Percentiles rank a stretch among this genome's conserved stretches.
These are phyloP conservation scores for Vigna trinervia DNA, from an alignment of 306 rosid genomes.

Conservation along the genomic window DNA sequence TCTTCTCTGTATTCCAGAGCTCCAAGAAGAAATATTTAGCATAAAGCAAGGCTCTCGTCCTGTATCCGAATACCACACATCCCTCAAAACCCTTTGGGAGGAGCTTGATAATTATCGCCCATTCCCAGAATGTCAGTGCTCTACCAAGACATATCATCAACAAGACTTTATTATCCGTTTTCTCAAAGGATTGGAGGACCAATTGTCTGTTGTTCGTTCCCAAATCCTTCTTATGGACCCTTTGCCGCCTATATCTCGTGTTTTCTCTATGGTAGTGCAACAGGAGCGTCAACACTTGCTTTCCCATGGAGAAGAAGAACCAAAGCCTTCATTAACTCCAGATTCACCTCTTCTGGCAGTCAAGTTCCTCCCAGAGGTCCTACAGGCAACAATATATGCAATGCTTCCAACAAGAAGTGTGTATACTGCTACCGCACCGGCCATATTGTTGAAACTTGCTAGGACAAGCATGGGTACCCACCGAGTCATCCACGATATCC, in stretches of 20 bases:
- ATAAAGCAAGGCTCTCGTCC: background rate
- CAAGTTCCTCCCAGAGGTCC: too few relatives aligned
- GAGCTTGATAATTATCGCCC: background rate
- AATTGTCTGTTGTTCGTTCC: background rate
- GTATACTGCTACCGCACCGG: background rate
- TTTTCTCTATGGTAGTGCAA: background rate
- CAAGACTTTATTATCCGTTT: background rate
- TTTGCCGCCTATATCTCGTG: background rate
- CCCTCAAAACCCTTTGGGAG: background rate
- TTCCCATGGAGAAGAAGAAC: too few relatives aligned
- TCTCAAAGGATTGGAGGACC: background rate
- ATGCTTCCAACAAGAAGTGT: background rate
- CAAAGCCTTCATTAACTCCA: too few relatives aligned
- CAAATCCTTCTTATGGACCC: background rate
- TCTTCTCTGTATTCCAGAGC: background rate
- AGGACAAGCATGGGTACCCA: background rate
- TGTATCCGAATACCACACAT: background rate
- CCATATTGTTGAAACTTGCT: background rate
- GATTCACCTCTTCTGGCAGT: background rate
- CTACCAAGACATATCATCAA: background rate
- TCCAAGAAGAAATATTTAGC: background rate
- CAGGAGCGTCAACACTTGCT: too few relatives aligned
- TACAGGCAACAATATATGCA: background rate
- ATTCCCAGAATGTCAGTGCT: background rate
- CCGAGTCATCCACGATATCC: background rate